Conservation (phyloP, 352 stramenopile species). For the Phytophthora citrophthora region DNA sequence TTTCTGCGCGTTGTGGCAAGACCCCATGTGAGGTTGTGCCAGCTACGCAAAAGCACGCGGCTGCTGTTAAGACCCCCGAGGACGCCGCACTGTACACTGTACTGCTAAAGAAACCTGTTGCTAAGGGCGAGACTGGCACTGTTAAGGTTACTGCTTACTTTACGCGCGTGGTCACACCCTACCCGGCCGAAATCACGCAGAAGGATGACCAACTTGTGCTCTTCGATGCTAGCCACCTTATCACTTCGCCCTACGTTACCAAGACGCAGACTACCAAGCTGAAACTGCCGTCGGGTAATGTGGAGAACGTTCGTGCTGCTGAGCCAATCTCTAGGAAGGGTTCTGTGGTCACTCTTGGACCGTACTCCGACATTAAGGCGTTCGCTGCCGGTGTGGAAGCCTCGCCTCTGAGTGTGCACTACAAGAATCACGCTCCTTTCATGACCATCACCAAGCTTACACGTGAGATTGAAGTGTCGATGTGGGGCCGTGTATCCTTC, state of each 20-base stretch:
- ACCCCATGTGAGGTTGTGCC: constrained; percentile 69
- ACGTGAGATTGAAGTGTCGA: constrained; percentile 90
- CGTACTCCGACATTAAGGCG: constrained; percentile 68
- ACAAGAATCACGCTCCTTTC: constrained; percentile 89
- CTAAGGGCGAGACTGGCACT: constrained; percentile 49
- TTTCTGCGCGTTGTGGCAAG: constrained; percentile 81
- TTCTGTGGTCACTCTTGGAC: constrained; percentile 78
- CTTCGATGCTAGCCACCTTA: constrained; percentile 70
- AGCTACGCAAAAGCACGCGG: constrained; percentile 36
- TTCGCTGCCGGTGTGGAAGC: constrained; percentile 38
- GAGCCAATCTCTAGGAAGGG: constrained; percentile 73
- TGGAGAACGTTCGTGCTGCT: constrained; percentile 75
- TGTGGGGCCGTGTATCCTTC: constrained; percentile 89
- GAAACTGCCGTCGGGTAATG: constrained; percentile 75
- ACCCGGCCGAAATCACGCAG: constrained; percentile 80
- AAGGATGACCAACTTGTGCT: constrained; percentile 87
- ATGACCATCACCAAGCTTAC: constrained; percentile 84
- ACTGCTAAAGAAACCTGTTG: constrained; percentile 67
- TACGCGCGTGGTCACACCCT: constrained; percentile 80
- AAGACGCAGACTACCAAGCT: constrained; percentile 86
- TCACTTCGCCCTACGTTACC: constrained; percentile 78
- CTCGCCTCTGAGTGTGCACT: constrained; percentile 65
- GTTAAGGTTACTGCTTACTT: constrained; percentile 86
- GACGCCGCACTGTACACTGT: constrained; percentile 73
- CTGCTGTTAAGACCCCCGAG: constrained; percentile 23